These are phyloP conservation scores for Heimioporus punctisporus DNA, from an alignment of 1,284 basidiomycete genomes.

Conservation along the genomic window DNA sequence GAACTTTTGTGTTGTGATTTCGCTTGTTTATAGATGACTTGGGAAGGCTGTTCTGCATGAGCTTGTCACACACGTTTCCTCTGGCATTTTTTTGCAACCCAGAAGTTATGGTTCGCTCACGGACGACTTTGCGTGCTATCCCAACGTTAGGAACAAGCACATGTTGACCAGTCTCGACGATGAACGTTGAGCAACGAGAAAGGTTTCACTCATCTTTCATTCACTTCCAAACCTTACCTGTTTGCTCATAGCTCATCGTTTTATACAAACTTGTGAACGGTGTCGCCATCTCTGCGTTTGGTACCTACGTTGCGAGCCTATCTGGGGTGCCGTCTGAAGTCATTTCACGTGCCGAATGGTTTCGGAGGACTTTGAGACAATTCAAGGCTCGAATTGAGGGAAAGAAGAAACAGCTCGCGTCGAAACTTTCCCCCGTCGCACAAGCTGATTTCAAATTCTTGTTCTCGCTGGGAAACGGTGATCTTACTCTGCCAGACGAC, in stretches of 20 bases:
- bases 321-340: constrained; percentile 81
- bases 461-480: constrained; percentile 55
- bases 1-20: background rate
- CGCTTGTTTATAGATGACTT: constrained; percentile 7
- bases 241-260: constrained; percentile 71
- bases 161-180: constrained; percentile 95
- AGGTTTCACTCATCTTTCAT: constrained; percentile 12
- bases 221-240: background rate
- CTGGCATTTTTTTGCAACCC: constrained; percentile 85
- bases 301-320: constrained; percentile 89
- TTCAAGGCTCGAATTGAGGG: constrained; percentile 79
- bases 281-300: constrained; percentile 91
- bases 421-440: constrained; percentile 71
- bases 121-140: constrained; percentile 89
- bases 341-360: constrained; percentile 89
- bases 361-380: constrained; percentile 85
- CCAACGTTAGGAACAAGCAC: constrained; percentile 92
- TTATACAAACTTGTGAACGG: constrained; percentile 93
- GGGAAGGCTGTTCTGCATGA: constrained; percentile 87
- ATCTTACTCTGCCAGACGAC: constrained; percentile 52
- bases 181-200: constrained; percentile 87
- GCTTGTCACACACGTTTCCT: constrained; percentile 88
- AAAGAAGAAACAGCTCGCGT: constrained; percentile 54
- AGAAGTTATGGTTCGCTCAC: constrained; percentile 89
- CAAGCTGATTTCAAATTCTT: constrained; percentile 92